These are phyloP conservation scores for Pichia cephalocereana DNA, from an alignment of 805 yeast species.

Conservation along the genomic window DNA sequence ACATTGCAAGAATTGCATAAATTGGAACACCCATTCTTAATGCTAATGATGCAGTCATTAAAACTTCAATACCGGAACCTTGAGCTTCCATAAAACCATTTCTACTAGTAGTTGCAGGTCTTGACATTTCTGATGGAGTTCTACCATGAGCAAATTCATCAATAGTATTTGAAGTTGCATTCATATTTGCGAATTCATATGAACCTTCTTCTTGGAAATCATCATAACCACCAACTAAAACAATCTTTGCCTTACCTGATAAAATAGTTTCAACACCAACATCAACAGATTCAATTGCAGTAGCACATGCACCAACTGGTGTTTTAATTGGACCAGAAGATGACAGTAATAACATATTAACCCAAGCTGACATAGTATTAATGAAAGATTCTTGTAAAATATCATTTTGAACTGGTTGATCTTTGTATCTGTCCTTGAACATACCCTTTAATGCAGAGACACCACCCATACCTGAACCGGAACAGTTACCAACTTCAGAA, in stretches of 20 bases:
- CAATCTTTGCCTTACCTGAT: conserved; percentile 90
- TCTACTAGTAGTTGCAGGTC: conserved; percentile 95
- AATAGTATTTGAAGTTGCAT: conserved; percentile 87
- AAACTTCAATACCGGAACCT: conserved; percentile 96
- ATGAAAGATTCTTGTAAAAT: conserved; percentile 96
- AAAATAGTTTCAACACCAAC: conserved; percentile 90
- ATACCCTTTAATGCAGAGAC: conserved; percentile 92
- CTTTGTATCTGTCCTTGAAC: conserved; percentile 92
- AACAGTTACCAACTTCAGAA: conserved; percentile 97
- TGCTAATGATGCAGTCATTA: conserved; percentile 93
- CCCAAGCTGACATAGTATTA: conserved; percentile 99
- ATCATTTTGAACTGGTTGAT: conserved; percentile 93
- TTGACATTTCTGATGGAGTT: conserved; percentile 96
- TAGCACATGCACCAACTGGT: conserved; percentile 99
- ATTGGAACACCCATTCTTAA: conserved; percentile 98
- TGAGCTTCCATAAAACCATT: conserved; percentile 99
- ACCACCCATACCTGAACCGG: conserved; percentile 99
- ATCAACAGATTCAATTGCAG: conserved; percentile 96
- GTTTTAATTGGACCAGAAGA: conserved; percentile 99
- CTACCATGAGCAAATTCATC: conserved; percentile 92
- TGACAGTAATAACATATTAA: conserved; percentile 92
- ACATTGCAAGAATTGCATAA: conserved; percentile 86
- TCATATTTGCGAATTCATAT: conserved; percentile 96
- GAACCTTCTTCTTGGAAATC: conserved; percentile 99
- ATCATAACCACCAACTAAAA: conserved; percentile 98